phyloP scores from a whole-genome alignment of 2,329 filamentous ascomycete species.

The Ceratocystis cacaofunesta region DNA sequence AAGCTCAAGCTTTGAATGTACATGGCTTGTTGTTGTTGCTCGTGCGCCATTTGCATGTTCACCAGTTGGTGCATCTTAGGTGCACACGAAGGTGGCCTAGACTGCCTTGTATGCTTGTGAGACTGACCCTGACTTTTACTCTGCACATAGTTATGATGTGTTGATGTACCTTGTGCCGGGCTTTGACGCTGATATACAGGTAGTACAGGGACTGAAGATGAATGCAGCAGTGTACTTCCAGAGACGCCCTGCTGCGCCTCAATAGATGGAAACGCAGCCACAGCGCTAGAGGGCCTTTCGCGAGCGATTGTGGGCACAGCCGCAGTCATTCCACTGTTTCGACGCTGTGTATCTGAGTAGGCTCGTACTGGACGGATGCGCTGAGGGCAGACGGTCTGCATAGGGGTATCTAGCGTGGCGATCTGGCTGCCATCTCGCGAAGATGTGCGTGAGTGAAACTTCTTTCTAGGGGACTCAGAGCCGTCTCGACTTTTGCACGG shows the following conservation, averaged over 20 bases:
- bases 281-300: neutral
- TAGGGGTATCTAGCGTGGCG: neutral
- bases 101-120: neutral
- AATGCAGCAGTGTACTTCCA: neutral
- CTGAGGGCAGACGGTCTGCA: neutral
- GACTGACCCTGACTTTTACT: conserved; percentile 13
- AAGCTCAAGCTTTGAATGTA: neutral
- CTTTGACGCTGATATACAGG: conserved; percentile 16
- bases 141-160: conserved; percentile 17
- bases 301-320: neutral
- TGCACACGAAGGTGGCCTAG: conserved; percentile 2
- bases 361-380: conserved; percentile 8
- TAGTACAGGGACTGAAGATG: neutral
- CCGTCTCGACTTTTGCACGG: conserved; percentile 18
- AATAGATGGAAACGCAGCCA: neutral
- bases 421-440: neutral
- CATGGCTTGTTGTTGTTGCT: conserved; percentile 17
- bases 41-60: conserved; percentile 14
- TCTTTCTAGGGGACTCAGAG: conserved; percentile 12
- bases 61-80: conserved; percentile 19
- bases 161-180: conserved; percentile 17
- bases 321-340: neutral
- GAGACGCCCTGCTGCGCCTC: conserved; percentile 12
- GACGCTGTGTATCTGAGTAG: conserved; percentile 19
- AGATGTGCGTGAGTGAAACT: conserved; percentile 10